phyloP scores from a whole-genome alignment of 768 basidiomycete genomes.

The Cyclocybe aegerita region DNA sequence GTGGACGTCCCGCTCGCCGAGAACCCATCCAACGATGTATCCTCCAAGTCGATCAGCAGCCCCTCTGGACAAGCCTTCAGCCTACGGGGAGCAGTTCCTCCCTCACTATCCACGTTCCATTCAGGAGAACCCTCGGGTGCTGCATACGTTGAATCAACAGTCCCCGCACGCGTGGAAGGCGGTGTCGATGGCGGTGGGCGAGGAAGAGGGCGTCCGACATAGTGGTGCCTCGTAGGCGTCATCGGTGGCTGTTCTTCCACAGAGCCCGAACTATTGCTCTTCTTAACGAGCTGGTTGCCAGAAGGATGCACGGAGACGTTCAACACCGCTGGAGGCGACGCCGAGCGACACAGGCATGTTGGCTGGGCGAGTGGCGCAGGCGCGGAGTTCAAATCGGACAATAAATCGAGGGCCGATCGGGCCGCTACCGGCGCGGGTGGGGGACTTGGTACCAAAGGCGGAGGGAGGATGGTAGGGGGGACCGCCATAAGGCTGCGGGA shows the following conservation, averaged over 20 bases:
- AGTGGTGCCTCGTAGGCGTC: conserved; percentile 40
- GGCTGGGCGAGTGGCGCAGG: neutral
- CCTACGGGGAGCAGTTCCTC: neutral
- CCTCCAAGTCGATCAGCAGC: conserved; percentile 56
- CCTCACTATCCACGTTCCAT: conserved; percentile 11
- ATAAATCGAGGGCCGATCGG: conserved; percentile 9
- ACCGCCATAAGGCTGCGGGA: neutral
- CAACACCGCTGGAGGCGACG: neutral
- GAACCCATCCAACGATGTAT: conserved; percentile 28
- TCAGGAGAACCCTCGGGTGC: conserved; percentile 21
- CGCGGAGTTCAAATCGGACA: conserved; percentile 14
- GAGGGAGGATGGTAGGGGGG: conserved; percentile 1
- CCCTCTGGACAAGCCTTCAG: conserved; percentile 42
- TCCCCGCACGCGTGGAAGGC: conserved; percentile 10
- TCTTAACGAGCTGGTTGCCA: neutral
- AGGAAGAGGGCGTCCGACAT: conserved; percentile 59
- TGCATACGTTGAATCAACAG: conserved; percentile 34
- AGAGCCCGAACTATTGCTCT: neutral
- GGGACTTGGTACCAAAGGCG: conserved; percentile 4
- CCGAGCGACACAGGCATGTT: neutral
- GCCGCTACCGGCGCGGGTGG: conserved; percentile 8
- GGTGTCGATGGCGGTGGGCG: conserved; percentile 32
- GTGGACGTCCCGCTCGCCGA: conserved; percentile 22
- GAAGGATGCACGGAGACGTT: conserved; percentile 3
- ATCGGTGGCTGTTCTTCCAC: conserved; percentile 19